Conservation (phyloP, 2,329 filamentous ascomycete genomes). For the Teratosphaeria gauchensis region DNA sequence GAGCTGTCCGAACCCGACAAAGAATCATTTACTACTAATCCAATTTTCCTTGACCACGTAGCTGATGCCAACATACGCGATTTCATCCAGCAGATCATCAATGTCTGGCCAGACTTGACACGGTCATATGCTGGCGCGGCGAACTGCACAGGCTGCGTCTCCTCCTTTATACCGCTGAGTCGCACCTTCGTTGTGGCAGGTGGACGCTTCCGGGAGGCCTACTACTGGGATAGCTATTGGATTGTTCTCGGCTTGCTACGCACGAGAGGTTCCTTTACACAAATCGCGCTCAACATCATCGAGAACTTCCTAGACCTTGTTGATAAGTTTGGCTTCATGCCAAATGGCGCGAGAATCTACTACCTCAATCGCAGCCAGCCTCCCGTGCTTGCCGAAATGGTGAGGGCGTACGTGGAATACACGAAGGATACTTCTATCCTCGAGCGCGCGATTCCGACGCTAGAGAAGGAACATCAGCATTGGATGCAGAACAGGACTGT, state of each 20-base stretch:
- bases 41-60: conserved; percentile 49
- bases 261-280: conserved; percentile 53
- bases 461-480: conserved; percentile 56
- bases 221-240: conserved; percentile 65
- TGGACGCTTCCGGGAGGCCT: conserved; percentile 60
- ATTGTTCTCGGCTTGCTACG: conserved; percentile 57
- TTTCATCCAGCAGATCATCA: conserved; percentile 55
- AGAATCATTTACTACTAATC: conserved; percentile 45
- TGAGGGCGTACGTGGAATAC: conserved; percentile 53
- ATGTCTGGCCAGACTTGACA: conserved; percentile 61
- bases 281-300: conserved; percentile 57
- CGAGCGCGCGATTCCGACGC: conserved; percentile 49
- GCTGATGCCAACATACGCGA: conserved; percentile 50
- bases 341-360: conserved; percentile 58
- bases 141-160: conserved; percentile 51
- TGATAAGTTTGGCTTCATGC: conserved; percentile 55
- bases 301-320: conserved; percentile 62
- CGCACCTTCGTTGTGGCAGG: conserved; percentile 61
- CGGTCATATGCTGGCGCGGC: conserved; percentile 45
- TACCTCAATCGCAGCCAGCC: conserved; percentile 61
- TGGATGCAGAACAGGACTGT: conserved; percentile 50
- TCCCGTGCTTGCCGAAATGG: conserved; percentile 57
- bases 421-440: conserved; percentile 55
- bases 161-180: conserved; percentile 57
- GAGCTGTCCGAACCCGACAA: conserved; percentile 49